Base-by-base conservation (phyloP, 2,329 filamentous ascomycete genomes). In the Cercospora nicotianae region DNA sequence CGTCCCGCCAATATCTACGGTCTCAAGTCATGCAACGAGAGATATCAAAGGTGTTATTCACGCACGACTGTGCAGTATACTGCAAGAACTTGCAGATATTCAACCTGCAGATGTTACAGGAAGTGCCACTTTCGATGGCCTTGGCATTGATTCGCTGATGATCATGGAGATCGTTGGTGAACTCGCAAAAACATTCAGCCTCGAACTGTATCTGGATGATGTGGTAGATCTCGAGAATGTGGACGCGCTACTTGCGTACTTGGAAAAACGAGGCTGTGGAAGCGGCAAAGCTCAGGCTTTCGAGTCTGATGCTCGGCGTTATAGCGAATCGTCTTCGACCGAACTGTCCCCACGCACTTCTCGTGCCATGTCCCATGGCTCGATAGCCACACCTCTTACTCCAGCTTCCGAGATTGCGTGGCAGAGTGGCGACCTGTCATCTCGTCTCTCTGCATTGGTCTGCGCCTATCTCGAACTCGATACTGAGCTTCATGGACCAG, bases 81-180 rank as follows among this genome's bases (percentile, higher is more conserved):
- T 63, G 33, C 58, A 66, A 36, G 57, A 66, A 18, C 39, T 66
- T 30, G 64, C 64, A 13, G 64, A 62, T 8, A 60, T 66, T 7
- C n/a, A 5, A 28, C 58, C 48, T 7, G 20, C 36, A 20, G 53
- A 51, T 33, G 28, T 67, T 7, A 39, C 7, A 18, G 60, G 55
- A 13, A 42, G 31, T n/a, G 51, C 62, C 31, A 60, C 67, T 18
- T 63, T 72, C 13, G 68, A 66, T 5, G 72, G 73, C 23, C 57
- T 75, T 6, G 75, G 75, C 1, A 63, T 74, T 16, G 75, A 76
- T 60, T 76, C 75, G 1, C 67, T 76, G 3, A 70, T 76, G 70
- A 62, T 55, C 23, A 72, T 73, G 55, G 75, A 76, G 62, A 23
- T 75, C 5, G n/a, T 71, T 1, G 45, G 45, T 26, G 72, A 75